Base-by-base conservation (phyloP, 768 basidiomycete species). In the Auriscalpium orientale region DNA sequence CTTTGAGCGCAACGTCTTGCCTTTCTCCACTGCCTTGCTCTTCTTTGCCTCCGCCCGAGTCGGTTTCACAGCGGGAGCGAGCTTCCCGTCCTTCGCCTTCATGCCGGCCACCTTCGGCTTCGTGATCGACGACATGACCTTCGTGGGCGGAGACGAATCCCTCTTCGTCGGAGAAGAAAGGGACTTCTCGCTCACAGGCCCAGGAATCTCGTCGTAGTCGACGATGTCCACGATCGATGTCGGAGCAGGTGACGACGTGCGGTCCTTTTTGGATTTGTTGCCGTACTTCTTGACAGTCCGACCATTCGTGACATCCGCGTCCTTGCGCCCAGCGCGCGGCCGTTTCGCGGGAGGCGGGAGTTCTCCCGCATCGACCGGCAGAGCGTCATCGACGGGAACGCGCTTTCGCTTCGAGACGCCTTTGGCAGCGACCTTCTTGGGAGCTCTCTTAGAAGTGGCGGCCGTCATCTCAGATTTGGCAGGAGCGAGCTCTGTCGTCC, bases 121-220 rank as follows among this genome's bases (percentile, higher is more conserved):
- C 12, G 33, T 21, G 1, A 21, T 22, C 13, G 28, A 16, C 22
- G 10, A 10, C 2, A 40, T 45, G 16, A 34, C 28, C 33, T 22
- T 35, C 18, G 33, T 36, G 8, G 53, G 34, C 1, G 21, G 33
- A 35, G 21, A 43, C 33, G 37, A 13, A 15, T 8, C 53, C 22
- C 60, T 56, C 28, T 58, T 43, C 6, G 33, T 33, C 18, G 49
- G 35, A 6, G 48, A 40, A 16, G 46, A 34, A 20, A 33, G 46
- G 21, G 8, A 35, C 36, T 13, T 16, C 6, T 18, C n/a, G n/a
- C 52, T 54, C 28, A 28, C 28, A 38, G 53, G 43, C 22, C 49
- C 46, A 18, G 61, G 61, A 3, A 62, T 54, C 50, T 60, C 56
- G 38, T 62, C 61, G 49, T 57, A 62, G 33, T 62, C 59, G 12